phyloP scores from a whole-genome alignment of 140 eudicot species.

The Oenanthe javanica region DNA sequence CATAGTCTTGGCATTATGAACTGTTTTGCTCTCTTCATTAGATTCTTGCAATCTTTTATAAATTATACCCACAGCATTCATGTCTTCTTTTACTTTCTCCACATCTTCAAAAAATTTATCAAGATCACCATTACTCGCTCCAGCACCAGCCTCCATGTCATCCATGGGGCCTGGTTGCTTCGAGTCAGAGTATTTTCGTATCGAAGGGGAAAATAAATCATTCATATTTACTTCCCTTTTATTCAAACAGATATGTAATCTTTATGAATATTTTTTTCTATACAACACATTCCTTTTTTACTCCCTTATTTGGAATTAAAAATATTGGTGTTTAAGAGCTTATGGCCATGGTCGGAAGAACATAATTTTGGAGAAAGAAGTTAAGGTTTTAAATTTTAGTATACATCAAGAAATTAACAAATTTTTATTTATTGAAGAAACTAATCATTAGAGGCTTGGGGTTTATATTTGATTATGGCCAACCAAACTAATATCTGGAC shows the following conservation, averaged over 20 bases:
- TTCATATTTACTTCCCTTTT: background rate
- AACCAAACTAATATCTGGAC: background rate
- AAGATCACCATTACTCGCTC: constrained; percentile 38
- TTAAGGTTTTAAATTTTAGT: background rate
- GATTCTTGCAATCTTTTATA: background rate
- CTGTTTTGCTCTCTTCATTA: constrained; percentile 2
- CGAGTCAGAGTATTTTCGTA: background rate
- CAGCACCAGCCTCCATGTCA: constrained; percentile 52
- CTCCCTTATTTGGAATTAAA: background rate
- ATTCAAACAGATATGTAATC: background rate
- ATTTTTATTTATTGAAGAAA: background rate
- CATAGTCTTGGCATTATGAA: constrained; percentile 2
- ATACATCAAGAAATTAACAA: background rate
- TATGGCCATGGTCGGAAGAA: background rate
- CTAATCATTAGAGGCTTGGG: background rate
- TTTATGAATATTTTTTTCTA: background rate
- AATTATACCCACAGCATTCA: constrained; percentile 47
- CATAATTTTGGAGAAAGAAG: background rate
- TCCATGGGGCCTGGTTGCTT: background rate
- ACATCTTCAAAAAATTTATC: constrained; percentile 71
- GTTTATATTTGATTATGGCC: background rate
- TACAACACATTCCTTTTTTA: background rate
- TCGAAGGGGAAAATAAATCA: background rate
- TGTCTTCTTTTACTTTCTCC: constrained; percentile 69
- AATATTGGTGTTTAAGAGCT: background rate